Conservation (phyloP, 2,329 filamentous ascomycete species). For the Cadophora luteo-olivacea region DNA sequence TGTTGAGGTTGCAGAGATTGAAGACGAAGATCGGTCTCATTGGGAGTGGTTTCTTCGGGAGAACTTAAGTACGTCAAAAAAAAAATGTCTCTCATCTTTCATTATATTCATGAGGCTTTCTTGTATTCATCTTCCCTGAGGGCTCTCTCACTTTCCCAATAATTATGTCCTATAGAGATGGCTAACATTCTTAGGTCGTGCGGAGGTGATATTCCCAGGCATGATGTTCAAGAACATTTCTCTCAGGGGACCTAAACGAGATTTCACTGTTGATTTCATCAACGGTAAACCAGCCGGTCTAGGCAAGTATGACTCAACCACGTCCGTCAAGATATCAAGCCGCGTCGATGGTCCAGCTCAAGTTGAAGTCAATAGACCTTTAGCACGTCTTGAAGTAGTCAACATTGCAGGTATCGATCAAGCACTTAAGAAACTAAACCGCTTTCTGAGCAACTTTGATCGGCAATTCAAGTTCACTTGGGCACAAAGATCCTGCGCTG, state of each 20-base stretch:
- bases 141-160: no score
- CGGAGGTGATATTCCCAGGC: conserved; percentile 73
- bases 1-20: conserved; percentile 40
- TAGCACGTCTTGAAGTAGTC: conserved; percentile 47
- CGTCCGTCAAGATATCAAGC: conserved; percentile 39
- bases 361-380: conserved; percentile 15
- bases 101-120: not conserved
- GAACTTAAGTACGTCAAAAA: conserved; percentile 45
- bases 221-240: conserved; percentile 70
- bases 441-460: conserved; percentile 65
- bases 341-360: conserved; percentile 21
- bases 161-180: not conserved
- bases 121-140: no score
- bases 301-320: conserved; percentile 37
- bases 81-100: conserved; percentile 3
- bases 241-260: conserved; percentile 58
- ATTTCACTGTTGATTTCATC: conserved; percentile 67
- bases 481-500: conserved; percentile 46
- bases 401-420: conserved; percentile 72
- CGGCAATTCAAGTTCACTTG: conserved; percentile 41
- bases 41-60: conserved; percentile 57
- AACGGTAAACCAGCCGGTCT: conserved; percentile 51
- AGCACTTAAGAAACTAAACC: conserved; percentile 71
- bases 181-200: conserved; percentile 54
- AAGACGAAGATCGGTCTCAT: conserved; percentile 47